phyloP scores from a whole-genome alignment of 345 rosid genomes.

The Citrus glauca region DNA sequence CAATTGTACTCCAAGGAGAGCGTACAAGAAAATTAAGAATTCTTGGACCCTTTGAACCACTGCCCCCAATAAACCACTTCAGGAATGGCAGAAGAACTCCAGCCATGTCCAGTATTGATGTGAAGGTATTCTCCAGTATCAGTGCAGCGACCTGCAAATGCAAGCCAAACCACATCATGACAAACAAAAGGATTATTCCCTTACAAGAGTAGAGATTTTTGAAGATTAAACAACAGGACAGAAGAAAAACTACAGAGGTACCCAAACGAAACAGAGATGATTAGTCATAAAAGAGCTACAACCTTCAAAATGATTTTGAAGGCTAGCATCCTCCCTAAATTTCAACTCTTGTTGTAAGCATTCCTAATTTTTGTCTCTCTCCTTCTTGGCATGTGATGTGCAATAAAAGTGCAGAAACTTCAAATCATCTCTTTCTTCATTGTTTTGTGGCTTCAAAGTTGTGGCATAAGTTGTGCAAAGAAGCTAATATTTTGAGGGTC shows the following conservation, averaged over 20 bases:
- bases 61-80: conserved; percentile 95
- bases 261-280: not conserved
- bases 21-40: conserved; percentile 91
- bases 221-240: not conserved
- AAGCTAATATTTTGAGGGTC: too few relatives aligned
- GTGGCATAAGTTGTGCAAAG: too few relatives aligned
- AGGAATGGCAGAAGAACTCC: conserved; percentile 89
- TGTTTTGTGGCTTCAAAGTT: too few relatives aligned
- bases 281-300: not conserved
- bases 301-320: too few relatives aligned
- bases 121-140: conserved; percentile 94
- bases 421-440: too few relatives aligned
- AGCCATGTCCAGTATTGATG: conserved; percentile 99
- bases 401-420: too few relatives aligned
- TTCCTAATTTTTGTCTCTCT: too few relatives aligned
- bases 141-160: conserved; percentile 61
- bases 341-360: too few relatives aligned
- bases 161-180: conserved; percentile 11
- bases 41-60: conserved; percentile 69
- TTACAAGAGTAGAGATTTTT: not conserved
- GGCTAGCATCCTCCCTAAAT: too few relatives aligned
- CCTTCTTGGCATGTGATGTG: too few relatives aligned
- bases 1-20: conserved; percentile 96
- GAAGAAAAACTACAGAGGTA: not conserved
- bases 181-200: not conserved